Evolutionary conservation across 2,329 filamentous ascomycete species (phyloP).

Genomic region (Aaosphaeria pasadenensis): DNA sequence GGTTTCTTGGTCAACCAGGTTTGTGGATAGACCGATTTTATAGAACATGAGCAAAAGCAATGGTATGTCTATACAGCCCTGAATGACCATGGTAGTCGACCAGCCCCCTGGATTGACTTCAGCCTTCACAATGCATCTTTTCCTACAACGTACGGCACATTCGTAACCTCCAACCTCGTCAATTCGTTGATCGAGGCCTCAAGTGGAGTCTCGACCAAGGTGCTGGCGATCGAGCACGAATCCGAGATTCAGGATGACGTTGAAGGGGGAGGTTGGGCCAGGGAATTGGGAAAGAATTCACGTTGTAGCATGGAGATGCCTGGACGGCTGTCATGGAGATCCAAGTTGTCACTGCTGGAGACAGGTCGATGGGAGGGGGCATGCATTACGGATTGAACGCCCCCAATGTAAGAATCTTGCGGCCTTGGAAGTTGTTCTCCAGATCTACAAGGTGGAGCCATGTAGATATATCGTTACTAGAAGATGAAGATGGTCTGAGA

Average conservation of each 20-base stretch:
- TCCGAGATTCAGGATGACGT: conserved; percentile 26
- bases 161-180: neutral
- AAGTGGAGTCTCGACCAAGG: conserved; percentile 12
- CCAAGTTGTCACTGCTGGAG: conserved; percentile 1
- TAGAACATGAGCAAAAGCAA: too few species aligned
- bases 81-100: too few species aligned
- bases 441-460: conserved; percentile 10
- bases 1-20: too few species aligned
- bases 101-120: too few species aligned
- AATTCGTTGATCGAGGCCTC: conserved; percentile 28
- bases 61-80: too few species aligned
- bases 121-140: too few species aligned
- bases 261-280: conserved; percentile 3
- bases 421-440: conserved; percentile 7
- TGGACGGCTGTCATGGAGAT: conserved; percentile 10
- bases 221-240: conserved; percentile 14
- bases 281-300: conserved; percentile 1
- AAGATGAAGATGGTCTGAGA: conserved; percentile 13
- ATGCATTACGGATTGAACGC: neutral
- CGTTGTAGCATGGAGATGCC: conserved; percentile 14
- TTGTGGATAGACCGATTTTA: too few species aligned
- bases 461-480: conserved; percentile 7
- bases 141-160: too few species aligned
- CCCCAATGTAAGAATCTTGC: neutral
- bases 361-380: too few species aligned